These are phyloP conservation scores for Phialophora verrucosa DNA, from an alignment of 2,329 filamentous ascomycete species.

Conservation along the genomic window DNA sequence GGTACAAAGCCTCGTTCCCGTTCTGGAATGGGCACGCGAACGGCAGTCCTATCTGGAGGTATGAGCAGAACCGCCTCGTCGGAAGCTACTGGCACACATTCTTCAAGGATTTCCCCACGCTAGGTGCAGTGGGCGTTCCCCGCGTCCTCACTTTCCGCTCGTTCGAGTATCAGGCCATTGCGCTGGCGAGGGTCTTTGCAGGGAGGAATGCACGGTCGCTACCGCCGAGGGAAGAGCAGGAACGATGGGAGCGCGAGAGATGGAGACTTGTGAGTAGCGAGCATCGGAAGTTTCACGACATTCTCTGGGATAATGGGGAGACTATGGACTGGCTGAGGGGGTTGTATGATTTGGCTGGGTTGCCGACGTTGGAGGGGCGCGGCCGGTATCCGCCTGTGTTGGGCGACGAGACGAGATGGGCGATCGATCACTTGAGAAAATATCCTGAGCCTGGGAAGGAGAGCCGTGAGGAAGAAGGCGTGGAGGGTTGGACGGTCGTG, in stretches of 20 bases:
- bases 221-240: conserved; percentile 57
- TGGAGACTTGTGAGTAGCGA: conserved; percentile 30
- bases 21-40: conserved; percentile 59
- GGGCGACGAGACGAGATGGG: conserved; percentile 38
- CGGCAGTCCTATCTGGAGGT: conserved; percentile 56
- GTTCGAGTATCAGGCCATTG: conserved; percentile 71
- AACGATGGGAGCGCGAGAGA: conserved; percentile 63
- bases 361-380: conserved; percentile 35
- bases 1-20: conserved; percentile 55
- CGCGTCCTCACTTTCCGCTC: conserved; percentile 66
- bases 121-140: conserved; percentile 57
- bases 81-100: conserved; percentile 62
- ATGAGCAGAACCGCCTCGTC: conserved; percentile 52
- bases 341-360: conserved; percentile 34
- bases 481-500: neutral
- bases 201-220: conserved; percentile 54
- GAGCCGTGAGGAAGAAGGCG: neutral
- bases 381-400: conserved; percentile 37
- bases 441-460: conserved; percentile 20
- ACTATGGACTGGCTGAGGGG: conserved; percentile 34
- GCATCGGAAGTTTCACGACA: conserved; percentile 36
- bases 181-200: conserved; percentile 64
- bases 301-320: conserved; percentile 37
- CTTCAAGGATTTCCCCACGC: conserved; percentile 55
- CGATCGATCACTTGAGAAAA: conserved; percentile 36